Conservation (phyloP, 2,329 filamentous ascomycete genomes). For the Calonectria naviculata region DNA sequence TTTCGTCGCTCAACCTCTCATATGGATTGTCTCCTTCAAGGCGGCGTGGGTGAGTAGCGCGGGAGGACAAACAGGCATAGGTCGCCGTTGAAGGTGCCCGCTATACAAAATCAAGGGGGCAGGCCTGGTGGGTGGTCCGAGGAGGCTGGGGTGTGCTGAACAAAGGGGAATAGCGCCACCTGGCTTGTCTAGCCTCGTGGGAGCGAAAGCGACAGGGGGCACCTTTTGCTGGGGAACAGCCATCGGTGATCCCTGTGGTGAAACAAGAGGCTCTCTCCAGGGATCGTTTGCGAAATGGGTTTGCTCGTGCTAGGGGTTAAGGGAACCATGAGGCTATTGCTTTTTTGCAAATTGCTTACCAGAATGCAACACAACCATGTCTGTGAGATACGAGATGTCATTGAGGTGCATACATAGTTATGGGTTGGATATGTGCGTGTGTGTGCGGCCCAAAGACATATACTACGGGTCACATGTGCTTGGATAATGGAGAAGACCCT, state of each 20-base stretch:
- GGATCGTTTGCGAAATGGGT: conserved; percentile 30
- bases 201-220: conserved; percentile 5
- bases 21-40: conserved; percentile 21
- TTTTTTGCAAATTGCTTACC: neutral
- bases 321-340: conserved; percentile 29
- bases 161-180: conserved; percentile 34
- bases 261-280: conserved; percentile 40
- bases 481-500: neutral
- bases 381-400: conserved; percentile 3
- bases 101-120: conserved; percentile 29
- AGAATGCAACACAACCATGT: conserved; percentile 5
- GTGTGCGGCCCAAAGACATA: neutral
- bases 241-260: conserved; percentile 37
- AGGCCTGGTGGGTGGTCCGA: conserved; percentile 24
- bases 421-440: neutral
- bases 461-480: neutral
- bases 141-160: conserved; percentile 27
- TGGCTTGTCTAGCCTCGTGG: conserved; percentile 22
- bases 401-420: neutral
- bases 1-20: conserved; percentile 18
- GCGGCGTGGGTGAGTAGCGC: conserved; percentile 31
- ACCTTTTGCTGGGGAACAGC: conserved; percentile 19
- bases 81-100: conserved; percentile 36
- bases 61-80: conserved; percentile 30
- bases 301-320: conserved; percentile 23